Conservation (phyloP, 2,329 filamentous ascomycete species). For the Fusarium bactridioides region DNA sequence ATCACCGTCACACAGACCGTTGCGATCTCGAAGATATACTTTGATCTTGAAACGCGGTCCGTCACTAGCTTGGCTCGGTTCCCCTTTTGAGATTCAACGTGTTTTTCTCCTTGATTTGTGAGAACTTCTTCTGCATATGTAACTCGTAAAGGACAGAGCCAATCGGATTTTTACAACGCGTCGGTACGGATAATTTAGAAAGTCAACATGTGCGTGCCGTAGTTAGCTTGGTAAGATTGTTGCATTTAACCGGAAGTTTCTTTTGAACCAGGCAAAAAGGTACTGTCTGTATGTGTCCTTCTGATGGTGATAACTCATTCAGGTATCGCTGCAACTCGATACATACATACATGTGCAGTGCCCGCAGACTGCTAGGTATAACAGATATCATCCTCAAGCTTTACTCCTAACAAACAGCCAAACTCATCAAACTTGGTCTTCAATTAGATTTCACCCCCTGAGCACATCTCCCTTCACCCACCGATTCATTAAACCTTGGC, state of each 20-base stretch:
- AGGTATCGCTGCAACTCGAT: background rate
- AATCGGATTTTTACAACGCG: background rate
- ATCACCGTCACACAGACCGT: background rate
- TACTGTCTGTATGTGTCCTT: background rate
- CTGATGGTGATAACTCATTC: background rate
- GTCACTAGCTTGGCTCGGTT: background rate
- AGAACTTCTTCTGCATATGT: background rate
- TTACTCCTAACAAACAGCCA: background rate
- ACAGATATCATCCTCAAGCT: background rate
- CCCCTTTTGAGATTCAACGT: background rate
- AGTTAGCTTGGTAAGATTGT: background rate
- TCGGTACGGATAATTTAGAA: background rate
- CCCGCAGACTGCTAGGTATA: background rate
- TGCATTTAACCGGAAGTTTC: background rate
- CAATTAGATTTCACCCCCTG: background rate
- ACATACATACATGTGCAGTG: background rate
- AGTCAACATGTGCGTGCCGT: background rate
- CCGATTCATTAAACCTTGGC: background rate
- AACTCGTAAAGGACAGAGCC: background rate
- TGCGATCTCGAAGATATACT: constrained; percentile 1
- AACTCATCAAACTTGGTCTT: background rate
- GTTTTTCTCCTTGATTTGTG: background rate
- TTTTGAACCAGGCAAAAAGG: background rate
- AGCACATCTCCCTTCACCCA: background rate
- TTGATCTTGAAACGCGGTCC: constrained; percentile 7